Conservation (phyloP, 495 filamentous ascomycete genomes). For the Penicillium chermesinum region DNA sequence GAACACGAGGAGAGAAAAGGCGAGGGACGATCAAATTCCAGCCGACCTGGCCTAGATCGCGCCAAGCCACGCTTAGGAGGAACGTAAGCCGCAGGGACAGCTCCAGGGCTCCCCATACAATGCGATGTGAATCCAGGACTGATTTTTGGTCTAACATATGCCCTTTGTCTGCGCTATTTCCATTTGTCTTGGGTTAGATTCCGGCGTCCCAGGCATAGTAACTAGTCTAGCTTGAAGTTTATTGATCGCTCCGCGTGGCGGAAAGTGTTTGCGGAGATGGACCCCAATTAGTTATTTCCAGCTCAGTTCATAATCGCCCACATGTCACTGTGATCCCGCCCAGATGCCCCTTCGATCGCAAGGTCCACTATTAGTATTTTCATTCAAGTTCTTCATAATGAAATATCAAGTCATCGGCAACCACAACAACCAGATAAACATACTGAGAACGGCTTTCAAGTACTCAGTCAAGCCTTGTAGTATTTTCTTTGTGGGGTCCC, state of each 20-base stretch:
- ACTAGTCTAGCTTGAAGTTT: not conserved
- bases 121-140: too few species aligned
- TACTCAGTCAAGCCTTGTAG: not conserved
- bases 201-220: not conserved
- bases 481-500: too few species aligned
- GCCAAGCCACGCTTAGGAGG: not conserved
- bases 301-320: not conserved
- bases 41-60: not conserved
- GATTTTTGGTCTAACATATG: too few species aligned
- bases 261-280: not conserved
- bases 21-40: not conserved
- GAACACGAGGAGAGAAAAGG: not conserved
- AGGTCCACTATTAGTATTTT: too few species aligned
- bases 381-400: too few species aligned
- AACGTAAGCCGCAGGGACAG: constrained; percentile 15
- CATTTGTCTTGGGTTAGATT: too few species aligned
- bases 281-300: not conserved
- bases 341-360: too few species aligned
- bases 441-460: not conserved
- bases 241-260: not conserved
- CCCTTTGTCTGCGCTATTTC: too few species aligned
- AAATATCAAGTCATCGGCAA: too few species aligned
- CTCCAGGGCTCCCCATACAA: too few species aligned
- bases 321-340: not conserved
- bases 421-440: too few species aligned